phyloP scores from a whole-genome alignment of 1,284 basidiomycete genomes.

The Cryptococcus sp. region DNA sequence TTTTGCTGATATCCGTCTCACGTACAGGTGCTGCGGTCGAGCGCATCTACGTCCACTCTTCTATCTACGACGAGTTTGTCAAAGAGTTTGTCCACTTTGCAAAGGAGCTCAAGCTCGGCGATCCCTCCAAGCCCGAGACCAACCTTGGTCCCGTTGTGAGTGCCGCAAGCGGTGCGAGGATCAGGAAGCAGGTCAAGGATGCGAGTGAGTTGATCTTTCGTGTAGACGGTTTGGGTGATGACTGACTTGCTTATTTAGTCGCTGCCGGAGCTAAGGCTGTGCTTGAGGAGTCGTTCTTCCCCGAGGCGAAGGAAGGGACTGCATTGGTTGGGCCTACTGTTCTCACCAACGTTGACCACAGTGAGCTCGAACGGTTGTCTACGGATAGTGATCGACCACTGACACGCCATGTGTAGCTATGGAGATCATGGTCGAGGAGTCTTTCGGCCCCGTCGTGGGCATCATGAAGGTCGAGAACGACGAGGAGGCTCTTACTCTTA shows the following conservation, averaged over 20 bases:
- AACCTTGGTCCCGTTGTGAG: slow-evolving; percentile 90
- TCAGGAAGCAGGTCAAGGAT: slow-evolving; percentile 78
- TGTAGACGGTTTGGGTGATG: neutral
- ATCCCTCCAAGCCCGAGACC: slow-evolving; percentile 69
- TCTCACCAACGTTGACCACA: slow-evolving; percentile 78
- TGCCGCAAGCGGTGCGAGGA: slow-evolving; percentile 73
- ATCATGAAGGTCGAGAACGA: slow-evolving; percentile 71
- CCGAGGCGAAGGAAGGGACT: slow-evolving; percentile 65
- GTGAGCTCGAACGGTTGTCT: slow-evolving; percentile 55
- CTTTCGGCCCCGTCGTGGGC: slow-evolving; percentile 67
- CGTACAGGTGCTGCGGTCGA: slow-evolving; percentile 51
- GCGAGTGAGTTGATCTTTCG: slow-evolving; percentile 57
- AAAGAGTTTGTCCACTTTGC: slow-evolving; percentile 67
- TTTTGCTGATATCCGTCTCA: neutral
- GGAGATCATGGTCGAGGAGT: slow-evolving; percentile 83
- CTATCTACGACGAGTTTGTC: slow-evolving; percentile 76
- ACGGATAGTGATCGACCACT: slow-evolving; percentile 6
- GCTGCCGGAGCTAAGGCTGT: slow-evolving; percentile 71
- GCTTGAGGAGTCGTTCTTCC: slow-evolving; percentile 68
- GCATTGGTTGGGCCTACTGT: slow-evolving; percentile 87
- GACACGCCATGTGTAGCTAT: slow-evolving; percentile 57
- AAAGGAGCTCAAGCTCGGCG: slow-evolving; percentile 79
- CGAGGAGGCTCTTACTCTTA: slow-evolving; percentile 77
- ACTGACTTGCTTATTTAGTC: slow-evolving; percentile 53
- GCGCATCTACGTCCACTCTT: slow-evolving; percentile 90